phyloP scores from a whole-genome alignment of 2,329 filamentous ascomycete species.

The Pezicula rhizophila region DNA sequence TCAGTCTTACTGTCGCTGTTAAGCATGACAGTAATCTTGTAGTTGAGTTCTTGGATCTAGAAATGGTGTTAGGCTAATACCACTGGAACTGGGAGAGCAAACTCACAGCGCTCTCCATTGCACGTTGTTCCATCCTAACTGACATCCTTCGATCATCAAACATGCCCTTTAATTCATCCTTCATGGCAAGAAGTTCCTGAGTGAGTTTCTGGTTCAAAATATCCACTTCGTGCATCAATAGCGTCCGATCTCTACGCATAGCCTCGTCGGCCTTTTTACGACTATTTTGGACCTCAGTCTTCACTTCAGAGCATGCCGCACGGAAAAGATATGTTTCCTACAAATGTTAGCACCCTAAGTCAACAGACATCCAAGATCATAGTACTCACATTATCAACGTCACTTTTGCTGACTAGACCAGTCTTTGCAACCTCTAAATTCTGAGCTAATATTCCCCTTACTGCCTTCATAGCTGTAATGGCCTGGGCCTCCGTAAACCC shows the following conservation, averaged over 20 bases:
- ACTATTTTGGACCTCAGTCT: slow-evolving; percentile 77
- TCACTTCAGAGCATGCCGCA: slow-evolving; percentile 86
- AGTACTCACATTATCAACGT: slow-evolving; percentile 69
- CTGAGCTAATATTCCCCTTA: slow-evolving; percentile 67
- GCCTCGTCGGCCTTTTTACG: slow-evolving; percentile 72
- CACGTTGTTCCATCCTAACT: slow-evolving; percentile 80
- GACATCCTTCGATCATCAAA: slow-evolving; percentile 95
- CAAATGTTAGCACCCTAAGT: neutral
- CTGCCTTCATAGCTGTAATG: slow-evolving; percentile 85
- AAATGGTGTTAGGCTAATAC: slow-evolving; percentile 10
- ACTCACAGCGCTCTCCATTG: slow-evolving; percentile 71
- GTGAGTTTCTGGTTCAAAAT: slow-evolving; percentile 78
- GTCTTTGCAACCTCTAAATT: slow-evolving; percentile 78
- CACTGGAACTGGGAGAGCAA: neutral
- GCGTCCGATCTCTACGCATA: slow-evolving; percentile 74
- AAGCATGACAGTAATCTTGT: slow-evolving; percentile 87
- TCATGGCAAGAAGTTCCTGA: slow-evolving; percentile 75
- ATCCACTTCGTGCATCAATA: slow-evolving; percentile 92
- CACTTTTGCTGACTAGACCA: slow-evolving; percentile 79
- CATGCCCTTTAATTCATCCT: slow-evolving; percentile 89
- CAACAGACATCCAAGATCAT: slow-evolving; percentile 1
- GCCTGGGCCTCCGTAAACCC: slow-evolving; percentile 72
- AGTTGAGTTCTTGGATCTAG: slow-evolving; percentile 87
- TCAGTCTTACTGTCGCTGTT: slow-evolving; percentile 89
- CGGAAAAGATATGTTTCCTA: slow-evolving; percentile 86